Conservation (phyloP, 1,284 basidiomycete species). For the Tilletia caries region DNA sequence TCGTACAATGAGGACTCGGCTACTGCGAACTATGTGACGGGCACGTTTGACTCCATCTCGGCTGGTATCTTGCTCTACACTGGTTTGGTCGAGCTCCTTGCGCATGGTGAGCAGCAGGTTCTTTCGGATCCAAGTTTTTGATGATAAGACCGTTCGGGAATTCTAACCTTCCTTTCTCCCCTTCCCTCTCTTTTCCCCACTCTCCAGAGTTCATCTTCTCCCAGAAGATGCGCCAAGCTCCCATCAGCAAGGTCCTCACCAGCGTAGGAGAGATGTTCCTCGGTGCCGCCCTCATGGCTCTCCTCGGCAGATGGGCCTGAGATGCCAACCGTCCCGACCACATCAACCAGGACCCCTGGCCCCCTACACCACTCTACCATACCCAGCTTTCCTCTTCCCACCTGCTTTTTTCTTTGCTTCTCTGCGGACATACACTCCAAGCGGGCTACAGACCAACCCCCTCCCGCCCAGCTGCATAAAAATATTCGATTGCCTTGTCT, state of each 20-base stretch:
- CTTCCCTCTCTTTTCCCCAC: too few species aligned
- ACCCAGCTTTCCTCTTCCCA: too few species aligned
- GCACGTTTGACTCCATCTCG: slow-evolving; percentile 48
- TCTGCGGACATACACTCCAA: too few species aligned
- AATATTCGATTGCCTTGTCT: too few species aligned
- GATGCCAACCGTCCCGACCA: background rate
- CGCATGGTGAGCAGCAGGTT: slow-evolving; percentile 38
- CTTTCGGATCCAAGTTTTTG: slow-evolving; percentile 55
- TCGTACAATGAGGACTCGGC: slow-evolving; percentile 49
- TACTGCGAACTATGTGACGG: slow-evolving; percentile 48
- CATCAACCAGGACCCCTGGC: background rate
- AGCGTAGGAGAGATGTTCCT: slow-evolving; percentile 50
- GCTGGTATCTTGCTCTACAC: slow-evolving; percentile 53
- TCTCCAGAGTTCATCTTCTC: slow-evolving; percentile 34
- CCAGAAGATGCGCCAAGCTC: slow-evolving; percentile 14
- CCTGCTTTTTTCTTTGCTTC: too few species aligned
- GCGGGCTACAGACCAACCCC: too few species aligned
- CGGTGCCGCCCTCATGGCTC: slow-evolving; percentile 57
- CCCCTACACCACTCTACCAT: too few species aligned
- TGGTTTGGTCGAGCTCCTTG: slow-evolving; percentile 48
- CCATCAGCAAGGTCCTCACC: slow-evolving; percentile 24
- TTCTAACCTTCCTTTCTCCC: too few species aligned
- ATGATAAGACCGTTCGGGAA: slow-evolving; percentile 43
- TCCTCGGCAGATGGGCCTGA: slow-evolving; percentile 54
- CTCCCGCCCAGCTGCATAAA: too few species aligned